These are phyloP conservation scores for Avicennia marina DNA, from an alignment of 257 asterid genomes.

Conservation along the genomic window DNA sequence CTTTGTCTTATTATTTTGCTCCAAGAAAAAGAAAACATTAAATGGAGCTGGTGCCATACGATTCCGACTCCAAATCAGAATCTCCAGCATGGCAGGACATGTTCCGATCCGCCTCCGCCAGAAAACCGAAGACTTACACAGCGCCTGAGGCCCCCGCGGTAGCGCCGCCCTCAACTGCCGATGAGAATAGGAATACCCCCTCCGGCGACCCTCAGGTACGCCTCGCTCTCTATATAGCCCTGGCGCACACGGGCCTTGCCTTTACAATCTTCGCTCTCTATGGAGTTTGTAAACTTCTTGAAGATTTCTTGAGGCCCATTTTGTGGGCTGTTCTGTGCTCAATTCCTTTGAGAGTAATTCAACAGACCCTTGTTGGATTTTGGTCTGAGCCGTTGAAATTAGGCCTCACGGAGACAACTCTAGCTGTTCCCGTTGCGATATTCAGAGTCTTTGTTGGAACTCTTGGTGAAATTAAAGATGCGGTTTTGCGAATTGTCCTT, in stretches of 20 bases:
- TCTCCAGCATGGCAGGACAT: constrained; percentile 86
- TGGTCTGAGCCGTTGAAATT: constrained; percentile 83
- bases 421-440: constrained; percentile 80
- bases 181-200: constrained; percentile 24
- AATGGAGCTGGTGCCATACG: constrained; percentile 61
- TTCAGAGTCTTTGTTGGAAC: constrained; percentile 77
- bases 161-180: constrained; percentile 17
- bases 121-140: constrained; percentile 54
- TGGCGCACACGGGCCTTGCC: constrained; percentile 94
- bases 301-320: constrained; percentile 76
- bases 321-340: constrained; percentile 95
- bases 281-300: constrained; percentile 71
- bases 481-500: constrained; percentile 34
- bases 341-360: constrained; percentile 87
- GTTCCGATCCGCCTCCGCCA: constrained; percentile 89
- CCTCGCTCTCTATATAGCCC: constrained; percentile 87
- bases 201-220: constrained; percentile 88
- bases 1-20: neutral
- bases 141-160: constrained; percentile 25
- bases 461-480: constrained; percentile 62
- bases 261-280: constrained; percentile 58
- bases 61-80: constrained; percentile 55
- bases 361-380: constrained; percentile 73
- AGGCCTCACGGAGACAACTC: constrained; percentile 84
- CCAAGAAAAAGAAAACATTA: constrained; percentile 13